A percentile compares a stretch with the other conserved stretches of the same genome.
These are phyloP conservation scores for Dissophora ornata DNA, from an alignment of 192 early-diverging fungal genomes.

Conservation along the genomic window DNA sequence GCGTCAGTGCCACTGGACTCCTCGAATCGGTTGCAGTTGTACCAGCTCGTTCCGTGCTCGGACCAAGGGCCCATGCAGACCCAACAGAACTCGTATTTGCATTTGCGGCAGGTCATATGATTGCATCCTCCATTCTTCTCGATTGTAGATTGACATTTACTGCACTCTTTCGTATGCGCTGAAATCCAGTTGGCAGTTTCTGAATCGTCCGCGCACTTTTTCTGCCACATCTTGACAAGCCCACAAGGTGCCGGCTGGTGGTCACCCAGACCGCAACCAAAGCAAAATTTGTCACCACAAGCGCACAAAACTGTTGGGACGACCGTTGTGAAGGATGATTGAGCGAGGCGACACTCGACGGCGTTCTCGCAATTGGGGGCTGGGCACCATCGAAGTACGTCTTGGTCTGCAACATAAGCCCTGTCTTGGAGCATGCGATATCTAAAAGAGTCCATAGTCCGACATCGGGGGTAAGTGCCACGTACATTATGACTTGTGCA, in stretches of 20 bases:
- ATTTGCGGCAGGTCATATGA: slow-evolving; percentile 99
- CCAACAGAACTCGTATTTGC: slow-evolving; percentile 99
- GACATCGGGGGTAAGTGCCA: too few relatives aligned
- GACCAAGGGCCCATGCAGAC: slow-evolving; percentile 97
- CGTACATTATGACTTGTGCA: background rate
- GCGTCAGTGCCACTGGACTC: slow-evolving; percentile 88
- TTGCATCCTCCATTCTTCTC: slow-evolving; percentile 99
- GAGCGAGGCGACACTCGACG: slow-evolving; percentile 86
- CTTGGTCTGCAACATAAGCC: slow-evolving; percentile 91
- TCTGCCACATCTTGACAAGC: slow-evolving; percentile 86
- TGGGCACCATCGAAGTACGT: slow-evolving; percentile 90
- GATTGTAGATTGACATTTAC: slow-evolving; percentile 92
- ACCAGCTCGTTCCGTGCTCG: slow-evolving; percentile 94
- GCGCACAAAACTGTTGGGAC: slow-evolving; percentile 90
- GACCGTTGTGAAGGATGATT: slow-evolving; percentile 68
- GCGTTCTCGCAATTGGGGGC: slow-evolving; percentile 95
- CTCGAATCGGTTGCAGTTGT: slow-evolving; percentile 97
- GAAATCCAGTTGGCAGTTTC: slow-evolving; percentile 98
- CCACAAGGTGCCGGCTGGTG: slow-evolving; percentile 93
- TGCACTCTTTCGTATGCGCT: slow-evolving; percentile 93
- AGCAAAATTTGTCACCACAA: slow-evolving; percentile 88
- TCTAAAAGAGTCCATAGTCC: slow-evolving; percentile 61
- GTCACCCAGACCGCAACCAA: slow-evolving; percentile 85
- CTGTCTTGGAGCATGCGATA: slow-evolving; percentile 81
- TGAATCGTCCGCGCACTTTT: slow-evolving; percentile 97